Evolutionary conservation across 2,329 filamentous ascomycete genomes (phyloP).

Genomic region (Elsinoe arachidis): DNA sequence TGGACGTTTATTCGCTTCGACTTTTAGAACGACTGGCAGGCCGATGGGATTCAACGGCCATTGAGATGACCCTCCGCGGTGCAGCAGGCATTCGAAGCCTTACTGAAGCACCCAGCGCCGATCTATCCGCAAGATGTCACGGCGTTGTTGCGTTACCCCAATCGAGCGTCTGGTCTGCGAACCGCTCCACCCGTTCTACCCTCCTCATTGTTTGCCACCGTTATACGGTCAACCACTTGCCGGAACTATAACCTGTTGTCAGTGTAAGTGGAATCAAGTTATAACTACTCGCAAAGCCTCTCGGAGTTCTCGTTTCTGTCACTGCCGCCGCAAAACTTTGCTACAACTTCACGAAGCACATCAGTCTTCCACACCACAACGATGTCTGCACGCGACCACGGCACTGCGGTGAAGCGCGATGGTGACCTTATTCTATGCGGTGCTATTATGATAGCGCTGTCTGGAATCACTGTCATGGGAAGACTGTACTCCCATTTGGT

Average conservation of each 20-base stretch:
- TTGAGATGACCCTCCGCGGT: neutral
- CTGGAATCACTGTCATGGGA: neutral
- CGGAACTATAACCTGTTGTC: neutral
- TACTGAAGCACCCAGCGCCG: no score
- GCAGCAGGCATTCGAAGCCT: neutral
- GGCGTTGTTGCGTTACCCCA: neutral
- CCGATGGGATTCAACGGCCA: no score
- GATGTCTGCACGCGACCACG: neutral
- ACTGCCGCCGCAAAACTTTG: neutral
- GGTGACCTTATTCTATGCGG: neutral
- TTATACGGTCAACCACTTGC: neutral
- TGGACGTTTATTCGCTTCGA: no score
- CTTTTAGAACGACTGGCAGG: no score
- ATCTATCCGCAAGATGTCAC: neutral
- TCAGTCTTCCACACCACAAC: neutral
- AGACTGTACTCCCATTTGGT: conserved; percentile 8
- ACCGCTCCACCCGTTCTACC: neutral
- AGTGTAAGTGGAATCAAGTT: neutral
- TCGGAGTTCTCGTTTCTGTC: neutral
- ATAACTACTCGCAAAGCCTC: neutral
- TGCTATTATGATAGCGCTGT: neutral
- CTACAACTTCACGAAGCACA: neutral
- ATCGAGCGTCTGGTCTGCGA: neutral
- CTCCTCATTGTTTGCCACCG: neutral
- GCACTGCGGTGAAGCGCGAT: neutral